These are phyloP conservation scores for Akanthomyces dipterigenus DNA, from an alignment of 2,329 filamentous ascomycete genomes.

Conservation along the genomic window DNA sequence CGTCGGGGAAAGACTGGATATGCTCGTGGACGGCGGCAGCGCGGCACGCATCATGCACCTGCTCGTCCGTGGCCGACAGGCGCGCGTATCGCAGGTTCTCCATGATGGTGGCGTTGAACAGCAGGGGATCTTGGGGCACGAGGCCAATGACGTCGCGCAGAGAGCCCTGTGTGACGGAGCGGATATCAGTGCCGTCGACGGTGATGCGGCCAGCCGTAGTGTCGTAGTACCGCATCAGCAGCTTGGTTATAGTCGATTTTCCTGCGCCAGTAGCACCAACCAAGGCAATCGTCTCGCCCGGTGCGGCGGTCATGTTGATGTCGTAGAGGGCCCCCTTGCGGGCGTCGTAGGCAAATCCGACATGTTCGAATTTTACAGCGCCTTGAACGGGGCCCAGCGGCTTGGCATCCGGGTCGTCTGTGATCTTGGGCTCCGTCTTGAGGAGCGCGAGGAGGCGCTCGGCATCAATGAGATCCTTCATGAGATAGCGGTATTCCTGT, in stretches of 20 bases:
- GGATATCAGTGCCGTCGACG: constrained; percentile 39
- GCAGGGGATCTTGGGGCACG: constrained; percentile 37
- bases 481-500: constrained; percentile 37
- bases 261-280: constrained; percentile 40
- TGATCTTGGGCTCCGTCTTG: constrained; percentile 22
- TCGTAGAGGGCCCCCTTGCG: constrained; percentile 31
- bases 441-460: constrained; percentile 39
- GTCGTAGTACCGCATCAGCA: constrained; percentile 47
- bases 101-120: constrained; percentile 49
- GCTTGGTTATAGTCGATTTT: constrained; percentile 42
- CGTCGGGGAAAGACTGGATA: constrained; percentile 45
- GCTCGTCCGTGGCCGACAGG: constrained; percentile 39
- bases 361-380: not conserved
- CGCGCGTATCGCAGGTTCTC: constrained; percentile 50
- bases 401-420: constrained; percentile 34
- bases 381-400: constrained; percentile 18
- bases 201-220: constrained; percentile 37
- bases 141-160: constrained; percentile 37
- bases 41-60: constrained; percentile 44
- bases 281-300: constrained; percentile 39
- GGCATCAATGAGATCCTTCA: constrained; percentile 39
- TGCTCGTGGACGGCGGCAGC: constrained; percentile 49
- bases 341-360: constrained; percentile 23
- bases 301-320: constrained; percentile 34
- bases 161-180: constrained; percentile 33